Conservation (phyloP, 345 rosid genomes). For the Eucalyptus microcorys region DNA sequence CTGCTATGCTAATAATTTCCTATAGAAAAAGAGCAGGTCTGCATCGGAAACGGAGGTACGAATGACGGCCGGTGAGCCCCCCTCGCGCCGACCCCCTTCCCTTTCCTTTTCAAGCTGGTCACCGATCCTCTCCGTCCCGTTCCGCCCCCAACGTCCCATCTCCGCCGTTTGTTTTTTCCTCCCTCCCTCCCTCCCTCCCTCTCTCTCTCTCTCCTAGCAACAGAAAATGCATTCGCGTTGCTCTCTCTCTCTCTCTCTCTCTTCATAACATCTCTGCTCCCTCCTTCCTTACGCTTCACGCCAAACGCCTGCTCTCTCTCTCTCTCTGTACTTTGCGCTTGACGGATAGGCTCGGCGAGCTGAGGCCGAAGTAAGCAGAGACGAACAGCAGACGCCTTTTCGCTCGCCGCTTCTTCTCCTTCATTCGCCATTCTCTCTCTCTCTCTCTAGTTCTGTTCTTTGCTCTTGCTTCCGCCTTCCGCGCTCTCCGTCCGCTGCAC, state of each 20-base stretch:
- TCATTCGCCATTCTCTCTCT: background rate
- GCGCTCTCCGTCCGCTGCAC: background rate
- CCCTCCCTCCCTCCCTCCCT: background rate
- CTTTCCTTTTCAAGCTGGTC: background rate
- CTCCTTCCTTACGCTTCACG: slow-evolving; percentile 64
- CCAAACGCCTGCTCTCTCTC: slow-evolving; percentile 45
- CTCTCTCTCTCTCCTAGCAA: background rate
- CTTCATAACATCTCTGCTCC: slow-evolving; percentile 42
- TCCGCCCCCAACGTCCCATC: slow-evolving; percentile 39
- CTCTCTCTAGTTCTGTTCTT: too few species aligned
- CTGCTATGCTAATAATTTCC: too few species aligned
- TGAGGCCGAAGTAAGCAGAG: background rate
- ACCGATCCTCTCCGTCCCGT: background rate
- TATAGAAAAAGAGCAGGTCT: background rate
- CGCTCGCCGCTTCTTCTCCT: background rate
- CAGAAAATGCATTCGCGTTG: background rate
- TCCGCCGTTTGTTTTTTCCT: slow-evolving; percentile 44
- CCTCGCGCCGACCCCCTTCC: background rate
- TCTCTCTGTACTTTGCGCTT: background rate
- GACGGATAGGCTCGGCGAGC: background rate
- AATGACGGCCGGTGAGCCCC: slow-evolving; percentile 37
- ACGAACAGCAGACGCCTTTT: background rate
- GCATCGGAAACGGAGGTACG: slow-evolving; percentile 33
- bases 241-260: slow-evolving; percentile 34
- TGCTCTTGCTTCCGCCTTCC: background rate